Percentiles rank a stretch among this genome's conserved stretches.
phyloP scores from a whole-genome alignment of 2,329 filamentous ascomycete genomes.

The Davidsoniella neocaledoniae region DNA sequence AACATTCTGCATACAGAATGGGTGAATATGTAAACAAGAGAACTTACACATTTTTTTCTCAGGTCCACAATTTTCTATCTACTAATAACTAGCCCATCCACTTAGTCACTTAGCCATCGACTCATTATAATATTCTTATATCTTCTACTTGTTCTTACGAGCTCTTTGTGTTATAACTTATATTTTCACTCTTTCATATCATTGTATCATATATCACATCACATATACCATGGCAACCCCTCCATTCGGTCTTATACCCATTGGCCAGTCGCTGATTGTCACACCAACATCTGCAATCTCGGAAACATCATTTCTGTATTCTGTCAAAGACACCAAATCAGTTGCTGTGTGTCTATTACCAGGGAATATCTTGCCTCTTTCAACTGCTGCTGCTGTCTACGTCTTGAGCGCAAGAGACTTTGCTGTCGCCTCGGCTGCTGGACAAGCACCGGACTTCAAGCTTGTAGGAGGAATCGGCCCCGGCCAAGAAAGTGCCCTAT shows the following conservation, averaged over 20 bases:
- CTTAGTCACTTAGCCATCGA: no score
- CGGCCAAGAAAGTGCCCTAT: constrained; percentile 83
- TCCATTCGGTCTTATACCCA: constrained; percentile 43
- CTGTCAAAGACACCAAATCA: constrained; percentile 40
- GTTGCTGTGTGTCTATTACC: constrained; percentile 83
- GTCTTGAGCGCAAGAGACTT: constrained; percentile 39
- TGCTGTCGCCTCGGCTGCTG: constrained; percentile 23
- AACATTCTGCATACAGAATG: no score
- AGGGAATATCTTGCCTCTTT: constrained; percentile 51
- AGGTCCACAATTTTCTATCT: no score
- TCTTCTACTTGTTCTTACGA: not conserved
- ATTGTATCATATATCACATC: not conserved
- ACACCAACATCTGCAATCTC: constrained; percentile 35
- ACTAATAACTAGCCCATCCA: no score
- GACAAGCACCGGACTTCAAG: constrained; percentile 44
- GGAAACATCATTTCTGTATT: constrained; percentile 39
- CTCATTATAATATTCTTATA: no score
- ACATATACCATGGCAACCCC: constrained; percentile 23
- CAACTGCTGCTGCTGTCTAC: constrained; percentile 79
- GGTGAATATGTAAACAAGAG: no score
- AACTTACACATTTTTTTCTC: no score
- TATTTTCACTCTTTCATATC: not conserved
- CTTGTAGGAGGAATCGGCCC: constrained; percentile 81
- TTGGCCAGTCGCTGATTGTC: constrained; percentile 40
- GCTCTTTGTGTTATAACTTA: no score